Evolutionary conservation across 2,329 filamentous ascomycete species (phyloP).

Genomic region (Blastomyces gilchristii): DNA sequence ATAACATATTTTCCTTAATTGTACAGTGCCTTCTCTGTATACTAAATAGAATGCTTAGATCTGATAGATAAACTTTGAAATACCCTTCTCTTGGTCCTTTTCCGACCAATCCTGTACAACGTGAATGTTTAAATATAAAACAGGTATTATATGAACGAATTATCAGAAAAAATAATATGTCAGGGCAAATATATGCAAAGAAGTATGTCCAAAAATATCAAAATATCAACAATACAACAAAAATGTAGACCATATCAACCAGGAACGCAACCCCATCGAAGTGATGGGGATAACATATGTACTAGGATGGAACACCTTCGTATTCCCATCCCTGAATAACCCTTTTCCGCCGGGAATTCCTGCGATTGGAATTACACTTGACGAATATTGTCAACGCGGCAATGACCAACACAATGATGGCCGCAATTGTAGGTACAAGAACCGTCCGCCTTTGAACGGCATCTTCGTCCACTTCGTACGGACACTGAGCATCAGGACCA

Average conservation of each 20-base stretch:
- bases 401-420: constrained; percentile 52
- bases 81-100: background rate
- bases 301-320: constrained; percentile 52
- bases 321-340: constrained; percentile 52
- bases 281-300: background rate
- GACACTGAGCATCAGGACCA: constrained; percentile 47
- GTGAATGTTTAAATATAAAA: background rate
- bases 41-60: background rate
- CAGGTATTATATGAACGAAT: background rate
- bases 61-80: background rate
- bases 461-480: constrained; percentile 42
- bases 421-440: constrained; percentile 52
- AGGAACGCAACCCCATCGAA: background rate
- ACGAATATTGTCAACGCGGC: constrained; percentile 52
- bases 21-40: background rate
- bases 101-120: background rate
- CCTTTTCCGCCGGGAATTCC: constrained; percentile 42
- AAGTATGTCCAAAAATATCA: constrained; percentile 2
- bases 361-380: constrained; percentile 54
- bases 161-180: background rate
- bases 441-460: constrained; percentile 40
- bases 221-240: background rate
- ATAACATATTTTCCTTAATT: background rate
- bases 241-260: background rate
- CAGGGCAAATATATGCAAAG: background rate